phyloP scores from a whole-genome alignment of 176 grass and related monocot genomes.

The Luzula sylvatica region DNA sequence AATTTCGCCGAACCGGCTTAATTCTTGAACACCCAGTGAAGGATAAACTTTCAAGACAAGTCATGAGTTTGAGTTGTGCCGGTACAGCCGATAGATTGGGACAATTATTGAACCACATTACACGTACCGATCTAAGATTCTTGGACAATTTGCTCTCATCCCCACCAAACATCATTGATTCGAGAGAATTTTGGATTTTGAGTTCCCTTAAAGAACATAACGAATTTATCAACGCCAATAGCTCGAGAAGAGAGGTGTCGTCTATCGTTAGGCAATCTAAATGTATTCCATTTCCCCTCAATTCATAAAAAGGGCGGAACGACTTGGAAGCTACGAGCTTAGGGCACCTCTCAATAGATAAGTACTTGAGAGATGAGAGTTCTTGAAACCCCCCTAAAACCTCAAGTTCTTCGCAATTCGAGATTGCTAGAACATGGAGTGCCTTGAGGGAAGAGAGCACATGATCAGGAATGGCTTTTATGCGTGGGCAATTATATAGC shows the following conservation, averaged over 20 bases:
- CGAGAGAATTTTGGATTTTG: background rate
- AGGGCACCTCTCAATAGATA: background rate
- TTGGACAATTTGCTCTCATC: too few species aligned
- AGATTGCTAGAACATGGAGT: background rate
- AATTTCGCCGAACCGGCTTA: too few species aligned
- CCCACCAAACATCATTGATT: background rate
- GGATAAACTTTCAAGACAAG: too few species aligned
- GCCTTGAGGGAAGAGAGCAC: background rate
- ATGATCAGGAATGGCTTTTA: background rate
- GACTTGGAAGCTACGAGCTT: background rate
- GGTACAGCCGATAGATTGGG: too few species aligned
- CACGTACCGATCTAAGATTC: too few species aligned
- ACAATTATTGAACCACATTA: too few species aligned
- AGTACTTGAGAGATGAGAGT: background rate
- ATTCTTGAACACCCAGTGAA: too few species aligned
- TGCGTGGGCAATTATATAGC: background rate
- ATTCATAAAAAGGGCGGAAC: background rate
- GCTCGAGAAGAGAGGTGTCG: slow-evolving; percentile 8
- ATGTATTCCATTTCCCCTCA: background rate
- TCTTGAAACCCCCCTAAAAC: background rate
- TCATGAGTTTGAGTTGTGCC: too few species aligned
- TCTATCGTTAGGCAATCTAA: background rate
- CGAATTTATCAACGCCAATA: slow-evolving; percentile 6
- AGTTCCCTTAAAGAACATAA: background rate
- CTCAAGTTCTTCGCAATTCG: background rate